Base-by-base conservation (phyloP, 495 filamentous ascomycete genomes). In the Penicillium daleae region DNA sequence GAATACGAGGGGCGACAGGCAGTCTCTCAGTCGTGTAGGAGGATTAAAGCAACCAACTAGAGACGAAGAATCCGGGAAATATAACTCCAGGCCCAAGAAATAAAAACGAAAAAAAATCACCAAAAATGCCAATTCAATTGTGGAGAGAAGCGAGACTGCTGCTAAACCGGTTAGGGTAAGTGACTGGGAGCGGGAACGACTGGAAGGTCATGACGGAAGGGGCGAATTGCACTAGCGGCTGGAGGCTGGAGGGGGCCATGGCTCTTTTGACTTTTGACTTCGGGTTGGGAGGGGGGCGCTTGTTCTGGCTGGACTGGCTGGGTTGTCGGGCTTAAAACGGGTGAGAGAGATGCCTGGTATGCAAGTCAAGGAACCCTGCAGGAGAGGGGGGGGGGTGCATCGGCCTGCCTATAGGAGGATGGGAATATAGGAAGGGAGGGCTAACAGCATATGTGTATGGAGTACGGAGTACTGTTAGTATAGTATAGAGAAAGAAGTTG, bases 201-300 rank as follows among this genome's bases (percentile, higher is more conserved):
- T 40, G 37, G 40, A 57, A 57, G 46, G 46, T 57, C 62, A 77
- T 76, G 75, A 77, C 75, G 75, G 70, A 76, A 77, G 56, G 75
- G 73, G 73, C 66, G 63, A 76, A 71, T 63, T 64, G 59, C 66
- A 53, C 66, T 64, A 71, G 65, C 46, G 46, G 46, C 53, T 52
- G 52, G 52, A 42, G 50, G 53, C 51, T 46, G 51, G 62, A 50
- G 50, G 51, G 46, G 40, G 56, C 27, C 39, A 39, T 46, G 56
- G 46, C 46, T 26, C 29, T 50, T 50, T 50, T 50, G 46, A 29
- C 46, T 50, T 48, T 50, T 50, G 46, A 50, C 46, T 50, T 50
- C 15, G 48, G 50, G 58, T 46, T 46, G 42, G 42, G 19, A 9
- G 40, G 3, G 40, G 6, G 21, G 19, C 17, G 35, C 12, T 9